Evolutionary conservation across 345 rosid genomes (phyloP), one percentile per base, ranked within the genome.

Genomic region (Eucalyptus guilfoylei): DNA sequence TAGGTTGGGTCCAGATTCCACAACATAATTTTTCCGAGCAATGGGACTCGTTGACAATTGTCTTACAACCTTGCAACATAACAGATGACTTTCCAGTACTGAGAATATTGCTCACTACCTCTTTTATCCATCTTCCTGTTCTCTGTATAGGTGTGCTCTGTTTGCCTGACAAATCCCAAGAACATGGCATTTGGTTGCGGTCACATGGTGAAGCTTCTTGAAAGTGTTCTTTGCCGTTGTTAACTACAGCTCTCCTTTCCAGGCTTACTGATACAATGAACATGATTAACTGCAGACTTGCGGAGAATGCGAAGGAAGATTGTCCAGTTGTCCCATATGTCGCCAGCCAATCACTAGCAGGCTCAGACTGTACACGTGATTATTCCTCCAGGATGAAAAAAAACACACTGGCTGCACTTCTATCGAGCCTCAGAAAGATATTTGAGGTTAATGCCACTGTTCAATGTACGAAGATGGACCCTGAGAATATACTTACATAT

Each of bases 171-270:
- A 87, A 93, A 96, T 89, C 87, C 91, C 11, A 97, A 95, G 90
- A 92, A 96, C 93, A 96, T 97, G 99, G 99, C 99, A 60, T 97
- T 97, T 85, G 98, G 99, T 69, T 97, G 99, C 44, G 99, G 99
- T 44, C 99, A 97, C 47, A 76, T 76, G 85, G 85, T 76, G 85
- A 76, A 40, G 47, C 30, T 40, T 40, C 85, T 76, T 42, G 30
- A 40, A 76, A 76, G 85, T 40, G 30, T 76, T 40, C 81, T 76
- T 76, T 21, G 30, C 47, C 24, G 30, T 76, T 40, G 47, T 76
- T 76, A 24, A 8, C 40, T 48, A 40, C 26, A 23, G 44, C 23
- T 64, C 21, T 42, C 81, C 47, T 76, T 76, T 26, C 30, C 12
- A 76, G 47, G 85, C 8, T 76, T 76, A 40, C 28, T 13, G 6